Evolutionary conservation across 495 filamentous ascomycete genomes (phyloP).

Genomic region (Sabuloglossum arenarium): DNA sequence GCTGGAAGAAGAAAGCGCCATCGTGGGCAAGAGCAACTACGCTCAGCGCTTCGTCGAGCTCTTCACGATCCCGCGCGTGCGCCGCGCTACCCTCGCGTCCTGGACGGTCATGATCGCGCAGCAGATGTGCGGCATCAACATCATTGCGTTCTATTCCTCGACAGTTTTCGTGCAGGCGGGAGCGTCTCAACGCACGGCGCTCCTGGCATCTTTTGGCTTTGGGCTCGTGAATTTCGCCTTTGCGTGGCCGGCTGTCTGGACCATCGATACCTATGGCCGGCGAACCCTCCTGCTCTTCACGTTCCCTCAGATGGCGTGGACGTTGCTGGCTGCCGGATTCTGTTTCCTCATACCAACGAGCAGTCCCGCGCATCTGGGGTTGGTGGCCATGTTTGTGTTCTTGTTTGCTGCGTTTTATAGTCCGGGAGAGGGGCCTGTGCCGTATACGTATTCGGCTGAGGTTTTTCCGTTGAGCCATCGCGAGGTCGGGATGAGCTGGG

Average conservation of each 20-base stretch:
- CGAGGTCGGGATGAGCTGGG: constrained; percentile 54
- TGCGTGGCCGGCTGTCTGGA: constrained; percentile 61
- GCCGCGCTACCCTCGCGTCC: constrained; percentile 36
- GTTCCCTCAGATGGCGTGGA: constrained; percentile 72
- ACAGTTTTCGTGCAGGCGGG: constrained; percentile 51
- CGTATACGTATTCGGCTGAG: constrained; percentile 64
- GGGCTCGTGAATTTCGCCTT: constrained; percentile 71
- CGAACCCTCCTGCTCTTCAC: constrained; percentile 60
- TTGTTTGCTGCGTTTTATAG: constrained; percentile 55
- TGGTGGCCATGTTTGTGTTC: constrained; percentile 52
- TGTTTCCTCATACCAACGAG: constrained; percentile 40
- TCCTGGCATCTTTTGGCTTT: constrained; percentile 59
- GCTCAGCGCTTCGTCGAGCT: constrained; percentile 31
- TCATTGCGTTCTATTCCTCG: constrained; percentile 72
- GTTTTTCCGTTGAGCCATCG: constrained; percentile 57
- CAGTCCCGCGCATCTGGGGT: constrained; percentile 30
- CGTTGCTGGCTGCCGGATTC: constrained; percentile 48
- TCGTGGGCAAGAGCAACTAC: constrained; percentile 22
- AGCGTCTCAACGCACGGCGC: constrained; percentile 30
- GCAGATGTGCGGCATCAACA: constrained; percentile 76
- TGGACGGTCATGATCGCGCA: constrained; percentile 58
- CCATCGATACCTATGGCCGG: constrained; percentile 71
- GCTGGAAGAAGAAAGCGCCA: constrained; percentile 21
- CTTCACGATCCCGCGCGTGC: constrained; percentile 37
- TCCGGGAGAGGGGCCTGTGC: constrained; percentile 64